Evolutionary conservation across 2,329 filamentous ascomycete species (phyloP), one percentile per base, ranked within the genome.

Genomic region (Erysiphe pulchra): DNA sequence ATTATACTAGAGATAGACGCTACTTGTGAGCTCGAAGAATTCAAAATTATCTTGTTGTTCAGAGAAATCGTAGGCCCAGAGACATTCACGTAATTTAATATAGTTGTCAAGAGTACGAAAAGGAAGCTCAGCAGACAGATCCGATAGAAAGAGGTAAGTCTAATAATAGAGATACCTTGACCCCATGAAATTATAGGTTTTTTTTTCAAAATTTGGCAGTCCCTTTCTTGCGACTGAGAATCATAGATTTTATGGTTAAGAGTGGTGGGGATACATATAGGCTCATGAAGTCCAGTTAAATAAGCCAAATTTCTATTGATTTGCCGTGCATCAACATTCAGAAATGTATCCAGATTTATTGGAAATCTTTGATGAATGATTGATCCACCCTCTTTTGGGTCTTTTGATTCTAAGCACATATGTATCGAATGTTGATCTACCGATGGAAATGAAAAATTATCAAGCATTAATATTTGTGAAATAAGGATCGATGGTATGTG

Each of bases 291-390:
- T 18, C 56, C 54, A 42, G 66, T 68, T 36, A 70, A 54, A 47
- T 63, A 65, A n/a, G 67, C 65, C 18, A 70, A 54, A 50, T 69
- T 68, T 48, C 66, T 61, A 53, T 70, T 70, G 62, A 70, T 65
- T 55, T 70, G 67, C 43, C 66, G 60, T 28, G 65, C 62, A 51
- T 70, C 66, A 48, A 70, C 64, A 48, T 66, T 66, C 47, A 65
- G 57, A 50, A 70, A 70, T 11, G 65, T 67, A 2, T 55, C 54
- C 16, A 68, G 54, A 50, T 70, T 66, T 45, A 70, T 65, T 7
- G 67, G 67, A 14, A 68, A 54, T 36, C 65, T 60, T 46, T 61
- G 59, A 45, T 64, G 59, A 18, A 61, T 55, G 16, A 59, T 56
- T 28, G 52, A 58, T 18, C 56, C 55, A 47, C 58, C 54, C 17